Evolutionary conservation across 352 stramenopile genomes (phyloP).

Genomic region (Poterioochromonas sp.): DNA sequence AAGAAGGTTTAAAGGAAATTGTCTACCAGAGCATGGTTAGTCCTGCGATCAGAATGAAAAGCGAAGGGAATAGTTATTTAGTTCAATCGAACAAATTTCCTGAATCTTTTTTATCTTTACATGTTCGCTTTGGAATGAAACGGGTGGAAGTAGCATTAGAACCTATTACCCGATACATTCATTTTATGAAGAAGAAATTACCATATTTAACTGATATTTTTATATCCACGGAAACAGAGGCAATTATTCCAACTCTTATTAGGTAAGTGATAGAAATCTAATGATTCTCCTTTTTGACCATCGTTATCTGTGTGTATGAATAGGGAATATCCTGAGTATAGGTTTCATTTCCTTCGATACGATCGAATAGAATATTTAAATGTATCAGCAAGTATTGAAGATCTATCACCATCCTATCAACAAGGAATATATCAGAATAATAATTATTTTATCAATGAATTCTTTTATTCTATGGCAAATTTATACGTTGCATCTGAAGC

Average conservation of each 20-base stretch:
- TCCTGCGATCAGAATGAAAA: background rate
- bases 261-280: background rate
- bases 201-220: background rate
- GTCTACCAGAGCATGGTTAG: background rate
- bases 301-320: background rate
- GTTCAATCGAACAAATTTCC: background rate
- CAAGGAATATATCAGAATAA: too few species aligned
- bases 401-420: too few species aligned
- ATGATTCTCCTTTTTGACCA: too few species aligned
- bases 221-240: constrained; percentile 13
- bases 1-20: background rate
- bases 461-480: constrained; percentile 4
- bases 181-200: background rate
- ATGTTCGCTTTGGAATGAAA: constrained; percentile 2
- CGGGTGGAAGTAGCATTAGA: background rate
- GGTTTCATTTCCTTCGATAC: constrained; percentile 19
- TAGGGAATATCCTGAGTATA: constrained; percentile 14
- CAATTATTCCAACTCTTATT: background rate
- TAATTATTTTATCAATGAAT: constrained; percentile 1
- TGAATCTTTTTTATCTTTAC: background rate
- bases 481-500: constrained; percentile 2
- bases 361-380: background rate
- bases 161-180: background rate
- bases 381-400: background rate
- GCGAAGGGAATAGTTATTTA: background rate